Percentiles rank a stretch among this genome's conserved stretches.
Conservation (phyloP, 2,329 filamentous ascomycete species). For the Periconia macrospinosa region DNA sequence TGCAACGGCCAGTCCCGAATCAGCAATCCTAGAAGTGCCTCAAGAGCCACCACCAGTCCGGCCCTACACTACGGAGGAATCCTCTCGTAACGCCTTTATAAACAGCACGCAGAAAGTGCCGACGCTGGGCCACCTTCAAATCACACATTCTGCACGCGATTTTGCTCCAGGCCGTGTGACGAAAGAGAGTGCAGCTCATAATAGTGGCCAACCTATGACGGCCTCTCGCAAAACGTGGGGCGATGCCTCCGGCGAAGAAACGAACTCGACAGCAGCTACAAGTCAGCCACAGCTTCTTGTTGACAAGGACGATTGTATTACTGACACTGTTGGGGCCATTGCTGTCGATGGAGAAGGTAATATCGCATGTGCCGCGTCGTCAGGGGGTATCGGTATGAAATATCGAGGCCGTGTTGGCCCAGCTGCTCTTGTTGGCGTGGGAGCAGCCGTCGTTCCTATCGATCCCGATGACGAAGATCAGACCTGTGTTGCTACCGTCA, state of each 20-base stretch:
- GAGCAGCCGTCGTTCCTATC: slow-evolving; percentile 82
- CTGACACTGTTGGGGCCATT: slow-evolving; percentile 94
- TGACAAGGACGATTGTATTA: slow-evolving; percentile 64
- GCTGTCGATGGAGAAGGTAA: slow-evolving; percentile 83
- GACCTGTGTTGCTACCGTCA: slow-evolving; percentile 78
- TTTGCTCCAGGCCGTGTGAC: slow-evolving; percentile 8
- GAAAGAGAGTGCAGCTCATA: slow-evolving; percentile 19
- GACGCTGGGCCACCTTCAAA: slow-evolving; percentile 27
- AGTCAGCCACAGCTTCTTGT: neutral
- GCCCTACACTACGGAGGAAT: slow-evolving; percentile 27
- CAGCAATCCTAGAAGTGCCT: slow-evolving; percentile 7
- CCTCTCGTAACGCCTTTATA: slow-evolving; percentile 44
- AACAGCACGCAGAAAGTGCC: slow-evolving; percentile 48
- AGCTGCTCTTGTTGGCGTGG: slow-evolving; percentile 88
- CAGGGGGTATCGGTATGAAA: slow-evolving; percentile 98
- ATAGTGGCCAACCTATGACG: slow-evolving; percentile 30
- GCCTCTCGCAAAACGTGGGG: slow-evolving; percentile 29
- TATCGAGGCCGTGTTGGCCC: slow-evolving; percentile 88
- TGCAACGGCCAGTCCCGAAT: slow-evolving; percentile 22
- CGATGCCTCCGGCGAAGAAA: slow-evolving; percentile 44
- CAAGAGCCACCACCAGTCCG: slow-evolving; percentile 3
- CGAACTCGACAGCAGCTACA: slow-evolving; percentile 19
- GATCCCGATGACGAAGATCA: slow-evolving; percentile 70
- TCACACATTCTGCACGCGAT: slow-evolving; percentile 6
- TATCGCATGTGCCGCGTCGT: slow-evolving; percentile 93